Percentiles rank a stretch among this genome's conserved stretches.
These are phyloP conservation scores for Lecanicillium sp. DNA, from an alignment of 2,329 filamentous ascomycete genomes.

Conservation along the genomic window DNA sequence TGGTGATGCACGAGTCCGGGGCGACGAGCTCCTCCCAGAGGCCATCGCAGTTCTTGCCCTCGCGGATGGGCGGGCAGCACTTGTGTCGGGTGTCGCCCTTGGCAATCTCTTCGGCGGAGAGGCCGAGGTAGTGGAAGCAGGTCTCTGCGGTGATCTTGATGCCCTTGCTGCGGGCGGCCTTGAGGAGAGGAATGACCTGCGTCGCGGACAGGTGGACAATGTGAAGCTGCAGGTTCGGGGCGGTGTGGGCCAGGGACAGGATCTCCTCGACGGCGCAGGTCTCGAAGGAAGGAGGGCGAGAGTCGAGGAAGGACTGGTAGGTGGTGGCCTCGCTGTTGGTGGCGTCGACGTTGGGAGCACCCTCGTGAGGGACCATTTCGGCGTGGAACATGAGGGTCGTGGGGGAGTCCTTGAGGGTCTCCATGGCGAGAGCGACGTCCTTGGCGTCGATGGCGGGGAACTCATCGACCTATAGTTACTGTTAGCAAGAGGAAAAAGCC, in stretches of 20 bases:
- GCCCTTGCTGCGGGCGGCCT: slow-evolving; percentile 62
- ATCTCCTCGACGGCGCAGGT: slow-evolving; percentile 87
- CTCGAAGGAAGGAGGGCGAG: slow-evolving; percentile 82
- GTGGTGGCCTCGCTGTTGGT: slow-evolving; percentile 64
- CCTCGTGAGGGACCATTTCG: slow-evolving; percentile 90
- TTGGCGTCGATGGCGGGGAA: slow-evolving; percentile 81
- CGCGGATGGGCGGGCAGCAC: slow-evolving; percentile 88
- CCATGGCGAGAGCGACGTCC: slow-evolving; percentile 76
- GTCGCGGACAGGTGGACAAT: slow-evolving; percentile 91
- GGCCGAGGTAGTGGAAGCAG: slow-evolving; percentile 88
- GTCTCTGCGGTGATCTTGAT: slow-evolving; percentile 89
- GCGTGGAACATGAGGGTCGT: slow-evolving; percentile 99
- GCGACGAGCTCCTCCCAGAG: slow-evolving; percentile 77
- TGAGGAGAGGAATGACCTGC: slow-evolving; percentile 75
- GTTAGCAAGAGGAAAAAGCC: slow-evolving; percentile 11
- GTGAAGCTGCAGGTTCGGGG: slow-evolving; percentile 77
- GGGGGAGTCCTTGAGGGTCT: slow-evolving; percentile 66
- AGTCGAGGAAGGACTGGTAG: slow-evolving; percentile 88
- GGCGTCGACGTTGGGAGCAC: slow-evolving; percentile 70
- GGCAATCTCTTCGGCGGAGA: slow-evolving; percentile 73
- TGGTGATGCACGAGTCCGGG: slow-evolving; percentile 73
- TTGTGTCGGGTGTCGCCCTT: slow-evolving; percentile 89
- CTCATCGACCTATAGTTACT: slow-evolving; percentile 65
- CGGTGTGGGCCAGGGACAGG: slow-evolving; percentile 68
- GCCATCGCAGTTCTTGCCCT: slow-evolving; percentile 70